These are phyloP conservation scores for Yarrowia osloensis DNA, from an alignment of 805 yeast genomes.

Conservation along the genomic window DNA sequence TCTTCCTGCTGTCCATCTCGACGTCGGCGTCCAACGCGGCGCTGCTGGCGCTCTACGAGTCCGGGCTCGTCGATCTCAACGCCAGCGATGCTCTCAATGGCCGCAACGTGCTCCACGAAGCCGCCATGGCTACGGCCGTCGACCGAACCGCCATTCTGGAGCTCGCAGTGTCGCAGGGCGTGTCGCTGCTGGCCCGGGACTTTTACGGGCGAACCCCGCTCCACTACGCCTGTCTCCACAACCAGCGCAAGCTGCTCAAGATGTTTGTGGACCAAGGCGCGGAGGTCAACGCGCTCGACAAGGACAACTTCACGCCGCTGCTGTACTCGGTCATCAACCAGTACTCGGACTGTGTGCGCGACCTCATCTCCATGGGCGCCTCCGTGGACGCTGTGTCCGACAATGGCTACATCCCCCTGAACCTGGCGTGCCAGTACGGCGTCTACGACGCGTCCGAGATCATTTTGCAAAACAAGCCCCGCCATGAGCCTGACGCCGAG, in stretches of 20 bases:
- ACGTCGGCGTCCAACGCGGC: constrained; percentile 66
- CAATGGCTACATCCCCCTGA: constrained; percentile 58
- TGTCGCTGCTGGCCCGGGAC: constrained; percentile 41
- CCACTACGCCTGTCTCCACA: constrained; percentile 74
- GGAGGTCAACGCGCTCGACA: constrained; percentile 44
- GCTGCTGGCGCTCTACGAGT: constrained; percentile 51
- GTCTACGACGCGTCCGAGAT: constrained; percentile 67
- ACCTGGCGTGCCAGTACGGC: constrained; percentile 86
- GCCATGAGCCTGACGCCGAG: constrained; percentile 68
- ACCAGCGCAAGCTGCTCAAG: constrained; percentile 49
- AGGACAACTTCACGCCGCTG: constrained; percentile 68
- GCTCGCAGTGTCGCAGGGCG: constrained; percentile 40
- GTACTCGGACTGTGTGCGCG: constrained; percentile 56
- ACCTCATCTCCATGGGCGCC: constrained; percentile 53
- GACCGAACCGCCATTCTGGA: constrained; percentile 41
- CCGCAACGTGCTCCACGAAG: constrained; percentile 75
- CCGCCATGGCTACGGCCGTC: constrained; percentile 39
- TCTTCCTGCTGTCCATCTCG: constrained; percentile 69
- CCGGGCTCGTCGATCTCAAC: constrained; percentile 58
- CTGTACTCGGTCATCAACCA: constrained; percentile 73
- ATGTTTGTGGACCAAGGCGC: constrained; percentile 48
- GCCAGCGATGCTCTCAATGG: constrained; percentile 72
- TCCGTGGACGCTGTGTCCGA: constrained; percentile 45
- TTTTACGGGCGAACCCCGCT: constrained; percentile 72
- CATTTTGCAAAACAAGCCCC: constrained; percentile 51